Conservation (phyloP, 2,329 filamentous ascomycete genomes). For the Fusarium verticillioides region DNA sequence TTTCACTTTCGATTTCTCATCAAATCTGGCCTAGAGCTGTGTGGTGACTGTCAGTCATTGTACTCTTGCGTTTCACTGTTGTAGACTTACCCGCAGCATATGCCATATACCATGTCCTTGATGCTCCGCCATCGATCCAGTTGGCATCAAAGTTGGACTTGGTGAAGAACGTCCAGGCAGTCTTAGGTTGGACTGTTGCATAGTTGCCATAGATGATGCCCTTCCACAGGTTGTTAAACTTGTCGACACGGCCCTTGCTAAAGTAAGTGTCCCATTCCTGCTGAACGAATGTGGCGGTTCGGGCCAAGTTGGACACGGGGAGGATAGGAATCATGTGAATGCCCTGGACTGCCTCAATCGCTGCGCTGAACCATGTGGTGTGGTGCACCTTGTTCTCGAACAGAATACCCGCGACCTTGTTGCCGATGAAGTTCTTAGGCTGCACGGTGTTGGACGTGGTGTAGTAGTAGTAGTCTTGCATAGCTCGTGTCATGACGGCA, state of each 20-base stretch:
- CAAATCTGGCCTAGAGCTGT: conserved; percentile 39
- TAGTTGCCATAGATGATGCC: conserved; percentile 86
- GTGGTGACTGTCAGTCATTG: conserved; percentile 24
- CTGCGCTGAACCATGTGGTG: conserved; percentile 85
- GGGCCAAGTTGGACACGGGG: conserved; percentile 73
- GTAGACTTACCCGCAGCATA: conserved; percentile 75
- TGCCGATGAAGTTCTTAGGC: conserved; percentile 80
- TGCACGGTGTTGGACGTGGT: conserved; percentile 73
- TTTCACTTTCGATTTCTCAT: neutral
- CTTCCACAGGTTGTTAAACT: conserved; percentile 81
- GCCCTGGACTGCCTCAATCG: conserved; percentile 77
- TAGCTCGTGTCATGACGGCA: conserved; percentile 76
- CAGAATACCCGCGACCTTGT: conserved; percentile 77
- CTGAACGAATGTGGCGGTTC: conserved; percentile 75
- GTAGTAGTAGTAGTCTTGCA: conserved; percentile 88
- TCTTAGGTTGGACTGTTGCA: conserved; percentile 76
- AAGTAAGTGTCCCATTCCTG: conserved; percentile 90
- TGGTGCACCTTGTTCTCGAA: conserved; percentile 98
- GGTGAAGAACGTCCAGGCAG: conserved; percentile 81
- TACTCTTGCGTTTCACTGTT: neutral
- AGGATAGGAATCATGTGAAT: conserved; percentile 87
- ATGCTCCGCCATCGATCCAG: conserved; percentile 85
- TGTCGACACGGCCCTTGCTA: conserved; percentile 70
- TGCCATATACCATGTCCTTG: conserved; percentile 85
- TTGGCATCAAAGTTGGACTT: conserved; percentile 70